Conservation (phyloP, 1,139 yeast genomes). For the Taphrina confusa region DNA sequence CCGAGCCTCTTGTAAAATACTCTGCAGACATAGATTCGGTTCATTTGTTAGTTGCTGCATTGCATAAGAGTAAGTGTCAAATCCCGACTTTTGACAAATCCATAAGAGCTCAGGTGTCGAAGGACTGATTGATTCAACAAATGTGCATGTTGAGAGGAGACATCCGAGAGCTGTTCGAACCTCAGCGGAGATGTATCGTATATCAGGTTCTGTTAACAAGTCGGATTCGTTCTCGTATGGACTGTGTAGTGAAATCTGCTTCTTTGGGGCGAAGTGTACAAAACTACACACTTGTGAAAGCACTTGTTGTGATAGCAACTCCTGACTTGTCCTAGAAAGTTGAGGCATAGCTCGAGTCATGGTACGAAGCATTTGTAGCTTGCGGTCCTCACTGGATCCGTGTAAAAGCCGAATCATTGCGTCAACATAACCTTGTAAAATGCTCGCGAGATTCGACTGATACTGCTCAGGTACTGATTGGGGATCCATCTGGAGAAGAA, state of each 20-base stretch:
- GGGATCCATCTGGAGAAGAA: slow-evolving; percentile 13
- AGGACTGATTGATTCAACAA: background rate
- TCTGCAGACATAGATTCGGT: slow-evolving; percentile 47
- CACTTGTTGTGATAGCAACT: background rate
- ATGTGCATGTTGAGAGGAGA: background rate
- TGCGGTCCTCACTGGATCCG: slow-evolving; percentile 18
- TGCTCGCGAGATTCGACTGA: background rate
- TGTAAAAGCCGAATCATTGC: slow-evolving; percentile 5
- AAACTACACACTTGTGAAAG: background rate
- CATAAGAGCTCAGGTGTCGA: slow-evolving; percentile 18
- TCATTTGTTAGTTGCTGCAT: background rate
- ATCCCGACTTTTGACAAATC: slow-evolving; percentile 19
- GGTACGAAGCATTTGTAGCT: slow-evolving; percentile 13
- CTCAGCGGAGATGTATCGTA: background rate
- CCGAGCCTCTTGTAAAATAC: slow-evolving; percentile 50
- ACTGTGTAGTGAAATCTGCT: background rate
- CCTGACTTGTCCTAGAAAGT: background rate
- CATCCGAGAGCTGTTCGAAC: background rate
- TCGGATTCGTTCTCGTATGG: background rate
- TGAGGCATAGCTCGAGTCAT: background rate
- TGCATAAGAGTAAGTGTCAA: slow-evolving; percentile 11
- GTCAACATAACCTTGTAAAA: slow-evolving; percentile 7
- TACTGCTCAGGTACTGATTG: background rate
- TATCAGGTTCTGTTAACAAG: background rate
- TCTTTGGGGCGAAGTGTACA: background rate